These are phyloP conservation scores for Phytophthora pistaciae DNA, from an alignment of 352 stramenopile species.

Conservation along the genomic window DNA sequence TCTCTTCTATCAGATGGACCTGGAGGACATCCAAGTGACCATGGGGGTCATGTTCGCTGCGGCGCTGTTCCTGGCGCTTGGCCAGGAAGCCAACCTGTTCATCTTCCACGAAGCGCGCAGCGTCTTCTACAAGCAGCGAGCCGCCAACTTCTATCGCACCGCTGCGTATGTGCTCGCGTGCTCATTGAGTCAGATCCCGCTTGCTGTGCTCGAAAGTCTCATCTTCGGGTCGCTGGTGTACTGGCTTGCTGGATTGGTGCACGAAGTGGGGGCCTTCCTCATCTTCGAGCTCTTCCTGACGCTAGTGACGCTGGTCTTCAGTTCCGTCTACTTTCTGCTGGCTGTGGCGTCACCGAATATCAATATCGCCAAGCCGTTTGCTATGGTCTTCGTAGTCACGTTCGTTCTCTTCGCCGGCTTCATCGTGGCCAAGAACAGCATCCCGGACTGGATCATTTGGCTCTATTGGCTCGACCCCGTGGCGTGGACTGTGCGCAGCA, in stretches of 20 bases:
- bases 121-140: constrained; percentile 12
- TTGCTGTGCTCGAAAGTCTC: constrained; percentile 2
- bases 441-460: background rate
- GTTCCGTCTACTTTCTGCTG: too few species aligned
- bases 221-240: constrained; percentile 14
- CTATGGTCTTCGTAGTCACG: too few species aligned
- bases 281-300: too few species aligned
- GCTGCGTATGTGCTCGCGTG: background rate
- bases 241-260: constrained; percentile 4
- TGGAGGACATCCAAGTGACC: constrained; percentile 47
- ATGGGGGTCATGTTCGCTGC: constrained; percentile 85
- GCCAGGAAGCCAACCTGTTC: constrained; percentile 76
- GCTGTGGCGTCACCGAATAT: too few species aligned
- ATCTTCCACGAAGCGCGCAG: constrained; percentile 69
- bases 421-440: too few species aligned
- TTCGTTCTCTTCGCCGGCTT: too few species aligned
- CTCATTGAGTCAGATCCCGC: constrained; percentile 1
- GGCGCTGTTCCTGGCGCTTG: constrained; percentile 76
- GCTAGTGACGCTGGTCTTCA: too few species aligned
- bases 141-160: constrained; percentile 11
- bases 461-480: constrained; percentile 10
- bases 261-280: background rate
- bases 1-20: constrained; percentile 33
- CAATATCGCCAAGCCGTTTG: too few species aligned
- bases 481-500: constrained; percentile 5